Evolutionary conservation across 2,329 filamentous ascomycete species (phyloP).

Genomic region (Epichloe aotearoae): DNA sequence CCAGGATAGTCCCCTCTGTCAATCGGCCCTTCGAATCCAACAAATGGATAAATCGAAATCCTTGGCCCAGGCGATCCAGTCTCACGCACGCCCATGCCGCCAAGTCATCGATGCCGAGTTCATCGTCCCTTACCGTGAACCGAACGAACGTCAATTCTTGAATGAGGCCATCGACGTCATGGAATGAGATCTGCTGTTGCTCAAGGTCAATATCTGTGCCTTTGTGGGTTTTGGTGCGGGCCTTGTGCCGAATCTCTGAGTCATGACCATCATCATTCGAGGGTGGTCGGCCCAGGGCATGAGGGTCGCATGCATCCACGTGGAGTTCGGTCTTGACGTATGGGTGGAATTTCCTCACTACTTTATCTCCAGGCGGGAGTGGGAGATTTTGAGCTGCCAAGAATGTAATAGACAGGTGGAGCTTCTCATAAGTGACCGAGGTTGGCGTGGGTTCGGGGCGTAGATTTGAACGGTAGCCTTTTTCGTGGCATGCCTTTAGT

Average conservation of each 20-base stretch:
- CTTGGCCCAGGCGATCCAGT: constrained; percentile 63
- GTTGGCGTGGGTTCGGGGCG: constrained; percentile 12
- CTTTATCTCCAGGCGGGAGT: constrained; percentile 41
- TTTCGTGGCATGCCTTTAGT: not conserved
- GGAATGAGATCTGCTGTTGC: constrained; percentile 45
- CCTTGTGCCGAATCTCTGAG: constrained; percentile 38
- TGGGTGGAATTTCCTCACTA: constrained; percentile 50
- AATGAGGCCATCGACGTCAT: constrained; percentile 40
- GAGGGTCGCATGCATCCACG: constrained; percentile 50
- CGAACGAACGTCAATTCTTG: constrained; percentile 61
- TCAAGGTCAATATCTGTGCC: constrained; percentile 51
- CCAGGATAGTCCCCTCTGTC: constrained; percentile 56
- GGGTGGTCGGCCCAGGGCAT: constrained; percentile 18
- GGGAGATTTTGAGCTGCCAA: constrained; percentile 66
- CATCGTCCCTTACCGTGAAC: constrained; percentile 81
- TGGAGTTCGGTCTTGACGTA: constrained; percentile 80
- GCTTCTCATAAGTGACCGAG: constrained; percentile 36
- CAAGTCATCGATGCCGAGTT: constrained; percentile 63
- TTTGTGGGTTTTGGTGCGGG: constrained; percentile 42
- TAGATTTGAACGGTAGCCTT: constrained; percentile 19
- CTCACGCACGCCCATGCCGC: constrained; percentile 83
- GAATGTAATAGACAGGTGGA: constrained; percentile 61
- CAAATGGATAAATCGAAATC: constrained; percentile 67
- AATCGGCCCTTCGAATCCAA: constrained; percentile 53
- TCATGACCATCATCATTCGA: constrained; percentile 27